These are phyloP conservation scores for Tillandsia leiboldiana DNA, from an alignment of 176 grass and related monocot genomes.

Conservation along the genomic window DNA sequence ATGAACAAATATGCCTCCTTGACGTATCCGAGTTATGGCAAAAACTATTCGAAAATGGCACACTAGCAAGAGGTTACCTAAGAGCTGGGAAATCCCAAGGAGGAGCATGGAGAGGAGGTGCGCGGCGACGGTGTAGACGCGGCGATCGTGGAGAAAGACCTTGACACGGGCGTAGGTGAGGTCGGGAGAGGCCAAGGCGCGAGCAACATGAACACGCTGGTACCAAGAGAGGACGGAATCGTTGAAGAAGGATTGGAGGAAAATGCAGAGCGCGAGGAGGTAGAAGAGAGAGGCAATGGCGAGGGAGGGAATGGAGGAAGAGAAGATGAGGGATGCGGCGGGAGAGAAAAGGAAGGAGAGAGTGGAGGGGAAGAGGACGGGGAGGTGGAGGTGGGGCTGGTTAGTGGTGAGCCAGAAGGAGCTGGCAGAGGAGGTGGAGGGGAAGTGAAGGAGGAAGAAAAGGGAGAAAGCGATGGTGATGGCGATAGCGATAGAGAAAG, in stretches of 20 bases:
- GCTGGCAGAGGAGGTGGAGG: slow-evolving; percentile 42
- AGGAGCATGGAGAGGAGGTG: slow-evolving; percentile 57
- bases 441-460: slow-evolving; percentile 44
- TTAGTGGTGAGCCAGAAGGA: slow-evolving; percentile 88
- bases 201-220: slow-evolving; percentile 64
- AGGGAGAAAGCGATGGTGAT: slow-evolving; percentile 12
- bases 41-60: slow-evolving; percentile 29
- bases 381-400: slow-evolving; percentile 43
- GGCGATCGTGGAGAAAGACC: slow-evolving; percentile 92
- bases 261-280: slow-evolving; percentile 52
- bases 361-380: slow-evolving; percentile 45
- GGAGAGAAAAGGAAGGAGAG: slow-evolving; percentile 38
- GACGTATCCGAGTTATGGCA: slow-evolving; percentile 47
- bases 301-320: slow-evolving; percentile 23
- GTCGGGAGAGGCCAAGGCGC: slow-evolving; percentile 23
- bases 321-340: slow-evolving; percentile 30
- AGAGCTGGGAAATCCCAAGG: slow-evolving; percentile 48
- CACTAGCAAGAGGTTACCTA: slow-evolving; percentile 48
- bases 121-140: slow-evolving; percentile 49
- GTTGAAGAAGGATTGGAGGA: slow-evolving; percentile 92
- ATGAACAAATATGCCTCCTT: slow-evolving; percentile 70
- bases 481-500: not conserved
- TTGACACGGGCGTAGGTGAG: slow-evolving; percentile 82
- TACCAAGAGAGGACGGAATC: slow-evolving; percentile 94
- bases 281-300: slow-evolving; percentile 30